Conservation (phyloP, 345 rosid genomes). For the Gossypium mustelinum region DNA sequence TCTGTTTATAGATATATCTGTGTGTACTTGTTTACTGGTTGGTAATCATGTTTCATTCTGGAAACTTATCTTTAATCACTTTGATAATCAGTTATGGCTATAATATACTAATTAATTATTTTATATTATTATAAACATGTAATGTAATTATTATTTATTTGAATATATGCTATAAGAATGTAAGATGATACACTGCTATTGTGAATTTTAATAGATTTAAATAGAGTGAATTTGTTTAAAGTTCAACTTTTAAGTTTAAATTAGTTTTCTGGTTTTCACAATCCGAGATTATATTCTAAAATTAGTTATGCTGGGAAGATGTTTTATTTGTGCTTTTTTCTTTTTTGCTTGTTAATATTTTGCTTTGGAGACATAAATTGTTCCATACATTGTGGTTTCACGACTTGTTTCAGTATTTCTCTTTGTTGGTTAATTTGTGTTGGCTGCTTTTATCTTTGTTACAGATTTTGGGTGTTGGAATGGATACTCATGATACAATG, state of each 20-base stretch:
- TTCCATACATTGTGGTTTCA: too few species aligned
- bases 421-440: background rate
- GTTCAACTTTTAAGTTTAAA: background rate
- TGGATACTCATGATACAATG: slow-evolving; percentile 95
- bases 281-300: background rate
- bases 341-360: background rate
- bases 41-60: background rate
- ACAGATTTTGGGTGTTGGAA: slow-evolving; percentile 89
- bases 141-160: background rate
- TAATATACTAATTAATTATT: background rate
- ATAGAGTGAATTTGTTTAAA: background rate
- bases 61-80: background rate
- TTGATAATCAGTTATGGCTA: too few species aligned
- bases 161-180: too few species aligned
- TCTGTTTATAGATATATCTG: background rate
- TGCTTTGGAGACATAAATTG: background rate
- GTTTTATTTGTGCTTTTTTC: background rate
- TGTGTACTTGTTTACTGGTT: background rate
- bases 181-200: too few species aligned
- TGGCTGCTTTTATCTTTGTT: background rate
- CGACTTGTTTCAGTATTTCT: background rate
- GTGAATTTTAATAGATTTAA: background rate
- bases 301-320: background rate
- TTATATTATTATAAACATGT: background rate
- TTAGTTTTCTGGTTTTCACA: background rate